Base-by-base conservation (phyloP, 2,329 filamentous ascomycete genomes). In the Calonectria hawksworthii region DNA sequence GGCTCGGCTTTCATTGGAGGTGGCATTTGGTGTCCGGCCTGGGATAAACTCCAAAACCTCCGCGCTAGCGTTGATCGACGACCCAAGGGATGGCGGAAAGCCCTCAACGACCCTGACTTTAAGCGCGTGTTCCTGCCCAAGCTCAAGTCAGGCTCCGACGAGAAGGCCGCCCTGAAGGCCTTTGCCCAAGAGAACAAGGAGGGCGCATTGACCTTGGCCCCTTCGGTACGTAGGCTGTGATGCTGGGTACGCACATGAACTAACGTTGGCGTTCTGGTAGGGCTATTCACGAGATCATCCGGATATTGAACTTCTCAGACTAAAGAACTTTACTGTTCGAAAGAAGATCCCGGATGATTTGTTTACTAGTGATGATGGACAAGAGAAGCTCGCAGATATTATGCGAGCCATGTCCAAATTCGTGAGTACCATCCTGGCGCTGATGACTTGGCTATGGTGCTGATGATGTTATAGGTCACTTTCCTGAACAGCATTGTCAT, bases 151-250 rank as follows among this genome's bases (percentile, higher is more conserved):
- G 73, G 74, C 2, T 88, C 88, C 5, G 80, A 77, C 14, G 78
- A 80, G 4, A 88, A 90, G 75, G 90, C 90, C 64, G 92, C 89
- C 23, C 84, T 97, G 7, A 89, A 91, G 77, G 94, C 93, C 1
- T 98, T 98, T 84, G 89, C 91, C 28, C 88, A 87, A 54, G 87
- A 89, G 78, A 98, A 98, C 80, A 87, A 90, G 77, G 91, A 92
- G 74, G 94, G 92, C 75, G 95, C 95, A 18, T 88, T 98, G 66
- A 98, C 98, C 88, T 96, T 92, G 47, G 93, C 93, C 82, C 96
- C 96, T 6, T 96, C 96, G 92, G 95, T 95, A 84, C 83, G 90
- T 76, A 47, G 36, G 3, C 36, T 26, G 14, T 23, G 38, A 28
- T 28, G 28, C 8, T 26, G 14, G 13, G 21, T 34, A 5, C 34